Base-by-base conservation (phyloP, 2,329 filamentous ascomycete species). In the Aureobasidium leucospermi region DNA sequence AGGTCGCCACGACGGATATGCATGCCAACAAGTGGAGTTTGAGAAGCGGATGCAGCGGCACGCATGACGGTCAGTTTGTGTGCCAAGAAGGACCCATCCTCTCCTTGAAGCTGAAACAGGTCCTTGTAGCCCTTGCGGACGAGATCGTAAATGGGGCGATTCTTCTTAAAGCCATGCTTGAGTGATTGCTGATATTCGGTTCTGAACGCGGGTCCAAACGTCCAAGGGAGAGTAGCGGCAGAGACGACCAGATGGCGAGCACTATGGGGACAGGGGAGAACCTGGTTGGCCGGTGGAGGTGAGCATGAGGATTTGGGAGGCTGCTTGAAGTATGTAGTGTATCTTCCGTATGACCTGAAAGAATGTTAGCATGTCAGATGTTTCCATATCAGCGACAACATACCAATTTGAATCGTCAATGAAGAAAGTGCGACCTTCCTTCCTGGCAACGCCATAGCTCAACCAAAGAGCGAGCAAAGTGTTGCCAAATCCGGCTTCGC, bases 1-100 rank as follows among this genome's bases (percentile, higher is more conserved):
- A 84, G 78, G 70, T 96, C 90, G 31, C 90, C 90, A 59, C 86
- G 87, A 11, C 90, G 87, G 61, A 96, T 82, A 65, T 96, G 91
- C 53, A 94, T 73, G 23, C 88, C 90, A 41, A 95, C 76, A 34
- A 83, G 76, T 15, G 83, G 78, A 52, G 81, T 80, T 28, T 77
- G 77, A 7, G 76, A 71, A 19, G 73, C 69, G 39, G 73, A 73
- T 29, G 76, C 75, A 15, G 73, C 72, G 6, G 75, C 72, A 36
- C 78, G 78, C 16, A 93, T 73, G 36, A 85, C 79, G 31, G 75
- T 73, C 6, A 85, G 74, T 0, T 88, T 84, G 11, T 77, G 74
- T 0, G 78, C 70, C 13, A 89, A 84, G 68, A 93, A 91, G 1
- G 75, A 73, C 15, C 78, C 78, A 65, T 94, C 89, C 4, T 86